Conservation (phyloP, 1,284 basidiomycete species). For the Porodaedalea pini region DNA sequence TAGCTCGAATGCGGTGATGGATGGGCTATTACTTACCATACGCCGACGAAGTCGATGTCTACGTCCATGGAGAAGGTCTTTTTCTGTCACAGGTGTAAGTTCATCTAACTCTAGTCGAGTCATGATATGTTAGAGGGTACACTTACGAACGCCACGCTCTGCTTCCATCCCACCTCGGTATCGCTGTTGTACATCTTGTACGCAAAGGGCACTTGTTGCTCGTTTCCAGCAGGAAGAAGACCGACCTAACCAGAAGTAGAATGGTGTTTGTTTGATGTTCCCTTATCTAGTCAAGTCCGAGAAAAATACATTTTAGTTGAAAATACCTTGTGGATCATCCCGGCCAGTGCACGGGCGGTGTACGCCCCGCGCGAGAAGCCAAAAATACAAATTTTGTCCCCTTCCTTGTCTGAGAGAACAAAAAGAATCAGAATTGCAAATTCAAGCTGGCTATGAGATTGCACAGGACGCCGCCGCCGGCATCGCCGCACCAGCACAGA, state of each 20-base stretch:
- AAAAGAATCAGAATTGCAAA: conserved; percentile 1
- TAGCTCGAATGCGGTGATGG: not conserved
- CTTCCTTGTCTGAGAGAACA: conserved; percentile 33
- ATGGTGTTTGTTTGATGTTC: conserved; percentile 25
- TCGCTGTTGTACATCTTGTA: conserved; percentile 40
- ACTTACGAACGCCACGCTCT: conserved; percentile 25
- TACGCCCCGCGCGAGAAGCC: conserved; percentile 70
- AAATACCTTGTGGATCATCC: conserved; percentile 42
- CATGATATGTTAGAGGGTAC: not conserved
- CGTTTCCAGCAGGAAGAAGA: conserved; percentile 49
- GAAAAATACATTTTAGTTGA: not conserved
- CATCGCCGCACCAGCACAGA: not conserved
- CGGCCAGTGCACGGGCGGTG: conserved; percentile 53
- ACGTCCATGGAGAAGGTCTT: conserved; percentile 45
- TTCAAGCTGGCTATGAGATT: not conserved
- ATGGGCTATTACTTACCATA: conserved; percentile 24
- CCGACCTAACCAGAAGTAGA: conserved; percentile 40
- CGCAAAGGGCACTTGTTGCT: conserved; percentile 45
- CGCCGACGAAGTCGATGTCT: conserved; percentile 43
- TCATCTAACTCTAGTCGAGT: not conserved
- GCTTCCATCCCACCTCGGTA: conserved; percentile 32
- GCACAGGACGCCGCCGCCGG: not conserved
- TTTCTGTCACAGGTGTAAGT: conserved; percentile 36
- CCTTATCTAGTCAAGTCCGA: conserved; percentile 31
- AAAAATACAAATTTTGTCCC: conserved; percentile 52